Evolutionary conservation across 148 eudicot genomes (phyloP).

Genomic region (Spergularia marina): DNA sequence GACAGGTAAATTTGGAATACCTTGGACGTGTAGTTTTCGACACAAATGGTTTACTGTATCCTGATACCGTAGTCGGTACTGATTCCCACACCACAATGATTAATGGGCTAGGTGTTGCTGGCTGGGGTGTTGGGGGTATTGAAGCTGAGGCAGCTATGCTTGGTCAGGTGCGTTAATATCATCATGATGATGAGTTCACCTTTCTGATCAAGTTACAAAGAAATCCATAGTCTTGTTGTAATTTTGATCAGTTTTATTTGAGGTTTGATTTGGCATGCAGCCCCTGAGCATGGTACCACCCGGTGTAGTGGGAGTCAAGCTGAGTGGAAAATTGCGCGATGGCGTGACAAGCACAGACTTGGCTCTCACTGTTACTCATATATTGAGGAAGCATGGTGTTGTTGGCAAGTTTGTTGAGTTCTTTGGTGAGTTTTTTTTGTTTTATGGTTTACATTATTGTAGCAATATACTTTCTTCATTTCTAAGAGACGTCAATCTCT

Average conservation of each 20-base stretch:
- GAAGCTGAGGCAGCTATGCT: constrained; percentile 99
- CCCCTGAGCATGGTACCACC: constrained; percentile 99
- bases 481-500: no score
- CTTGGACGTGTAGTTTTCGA: constrained; percentile 98
- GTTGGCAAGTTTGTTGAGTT: constrained; percentile 99
- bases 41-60: constrained; percentile 73
- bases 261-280: constrained; percentile 41
- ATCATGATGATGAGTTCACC: no score
- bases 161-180: constrained; percentile 61
- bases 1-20: constrained; percentile 93
- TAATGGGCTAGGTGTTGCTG: constrained; percentile 96
- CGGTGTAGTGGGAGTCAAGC: constrained; percentile 91
- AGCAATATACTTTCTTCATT: no score
- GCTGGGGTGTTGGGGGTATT: constrained; percentile 99
- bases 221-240: not conserved
- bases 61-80: constrained; percentile 98
- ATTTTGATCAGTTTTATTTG: not conserved
- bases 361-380: constrained; percentile 95
- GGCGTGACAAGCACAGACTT: constrained; percentile 98
- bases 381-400: constrained; percentile 97
- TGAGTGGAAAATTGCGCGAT: constrained; percentile 73
- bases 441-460: no score
- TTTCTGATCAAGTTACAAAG: no score
- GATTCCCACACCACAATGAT: constrained; percentile 99
- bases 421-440: constrained; percentile 52